A percentile compares a stretch with the other conserved stretches of the same genome.
These are phyloP conservation scores for Aspergillus neotritici DNA, from an alignment of 2,329 filamentous ascomycete species.

Conservation along the genomic window DNA sequence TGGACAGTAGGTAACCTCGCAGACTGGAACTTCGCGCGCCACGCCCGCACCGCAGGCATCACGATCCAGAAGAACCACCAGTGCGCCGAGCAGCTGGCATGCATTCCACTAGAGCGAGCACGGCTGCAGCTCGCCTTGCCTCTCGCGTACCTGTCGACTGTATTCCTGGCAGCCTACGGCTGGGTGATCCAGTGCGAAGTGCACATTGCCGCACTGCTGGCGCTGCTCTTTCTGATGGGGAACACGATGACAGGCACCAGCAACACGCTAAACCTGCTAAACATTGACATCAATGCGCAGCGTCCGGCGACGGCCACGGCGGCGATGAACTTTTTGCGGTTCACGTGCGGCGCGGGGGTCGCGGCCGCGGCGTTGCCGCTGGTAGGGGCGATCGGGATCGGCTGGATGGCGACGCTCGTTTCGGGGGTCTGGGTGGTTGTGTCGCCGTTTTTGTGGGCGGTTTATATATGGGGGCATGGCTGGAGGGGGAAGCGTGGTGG, in stretches of 20 bases:
- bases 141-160: not conserved
- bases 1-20: conserved; percentile 12
- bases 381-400: conserved; percentile 18
- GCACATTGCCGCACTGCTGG: conserved; percentile 13
- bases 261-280: conserved; percentile 14
- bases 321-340: conserved; percentile 16
- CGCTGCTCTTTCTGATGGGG: conserved; percentile 18
- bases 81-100: conserved; percentile 2
- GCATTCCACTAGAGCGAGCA: conserved; percentile 10
- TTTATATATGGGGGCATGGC: too few relatives aligned
- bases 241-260: conserved; percentile 5
- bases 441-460: too few relatives aligned
- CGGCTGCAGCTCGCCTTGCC: conserved; percentile 5
- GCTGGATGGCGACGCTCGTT: conserved; percentile 13
- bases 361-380: conserved; percentile 16
- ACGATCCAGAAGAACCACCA: conserved; percentile 2
- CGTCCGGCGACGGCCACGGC: conserved; percentile 17
- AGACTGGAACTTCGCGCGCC: conserved; percentile 9
- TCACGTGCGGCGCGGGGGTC: conserved; percentile 13
- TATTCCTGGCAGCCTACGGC: conserved; percentile 7
- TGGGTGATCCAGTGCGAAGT: conserved; percentile 11
- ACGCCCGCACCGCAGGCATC: conserved; percentile 2
- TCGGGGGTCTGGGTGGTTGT: not conserved
- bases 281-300: conserved; percentile 14
- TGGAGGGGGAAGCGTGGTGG: too few relatives aligned